phyloP scores from a whole-genome alignment of 441 rosid species.

The Adansonia madagascariensis region DNA sequence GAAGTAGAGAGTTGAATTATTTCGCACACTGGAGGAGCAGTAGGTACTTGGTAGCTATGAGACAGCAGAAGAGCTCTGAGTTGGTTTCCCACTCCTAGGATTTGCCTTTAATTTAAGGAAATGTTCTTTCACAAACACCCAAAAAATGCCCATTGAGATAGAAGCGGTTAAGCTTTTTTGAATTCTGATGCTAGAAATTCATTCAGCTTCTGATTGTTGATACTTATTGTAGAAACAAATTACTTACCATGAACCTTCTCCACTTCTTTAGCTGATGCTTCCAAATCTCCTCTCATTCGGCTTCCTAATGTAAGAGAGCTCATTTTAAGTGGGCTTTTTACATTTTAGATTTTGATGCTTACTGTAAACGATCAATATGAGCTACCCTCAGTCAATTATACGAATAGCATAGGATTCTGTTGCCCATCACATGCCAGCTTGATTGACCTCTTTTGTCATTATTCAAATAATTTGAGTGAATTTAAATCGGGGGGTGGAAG shows the following conservation, averaged over 20 bases:
- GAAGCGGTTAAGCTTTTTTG: conserved; percentile 2
- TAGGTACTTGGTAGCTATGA: not conserved
- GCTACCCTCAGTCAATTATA: not conserved
- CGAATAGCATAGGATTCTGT: not conserved
- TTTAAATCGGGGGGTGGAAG: conserved; percentile 32
- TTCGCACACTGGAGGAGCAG: not conserved
- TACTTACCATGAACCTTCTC: not conserved
- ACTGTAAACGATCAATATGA: not conserved
- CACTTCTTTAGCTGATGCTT: not conserved
- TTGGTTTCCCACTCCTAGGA: not conserved
- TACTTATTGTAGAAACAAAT: not conserved
- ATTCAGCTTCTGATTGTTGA: not conserved
- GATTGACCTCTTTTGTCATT: not conserved
- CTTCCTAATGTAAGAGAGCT: conserved; percentile 1
- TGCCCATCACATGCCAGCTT: not conserved
- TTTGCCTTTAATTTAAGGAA: not conserved
- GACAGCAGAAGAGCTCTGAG: not conserved
- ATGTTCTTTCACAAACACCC: not conserved
- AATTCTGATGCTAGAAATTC: not conserved
- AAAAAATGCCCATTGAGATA: not conserved
- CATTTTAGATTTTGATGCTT: not conserved
- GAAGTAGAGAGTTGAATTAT: conserved; percentile 9
- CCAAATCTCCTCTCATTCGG: not conserved
- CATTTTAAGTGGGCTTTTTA: not conserved
- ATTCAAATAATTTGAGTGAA: not conserved